Conservation (phyloP, 2,329 filamentous ascomycete genomes). For the Xylariaceae sp. region DNA sequence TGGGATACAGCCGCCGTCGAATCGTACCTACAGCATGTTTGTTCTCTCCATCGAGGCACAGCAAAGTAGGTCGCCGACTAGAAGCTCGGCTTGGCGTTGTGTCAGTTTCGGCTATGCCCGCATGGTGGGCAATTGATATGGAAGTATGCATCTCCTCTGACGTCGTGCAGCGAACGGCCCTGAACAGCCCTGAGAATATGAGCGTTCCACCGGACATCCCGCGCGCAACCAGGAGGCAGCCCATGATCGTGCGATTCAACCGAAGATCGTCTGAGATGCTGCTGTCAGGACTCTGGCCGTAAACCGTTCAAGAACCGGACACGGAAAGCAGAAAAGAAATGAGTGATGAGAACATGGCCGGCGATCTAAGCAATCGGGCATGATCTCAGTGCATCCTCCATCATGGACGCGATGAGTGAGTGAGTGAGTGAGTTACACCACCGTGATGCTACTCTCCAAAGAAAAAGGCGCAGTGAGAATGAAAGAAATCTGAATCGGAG, state of each 20-base stretch:
- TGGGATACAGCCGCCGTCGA: constrained; percentile 5
- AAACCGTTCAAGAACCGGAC: background rate
- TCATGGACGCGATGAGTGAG: no score
- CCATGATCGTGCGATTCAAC: constrained; percentile 1
- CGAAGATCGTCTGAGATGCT: background rate
- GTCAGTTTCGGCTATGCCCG: constrained; percentile 5
- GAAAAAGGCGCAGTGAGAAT: no score
- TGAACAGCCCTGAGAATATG: background rate
- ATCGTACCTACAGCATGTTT: constrained; percentile 6
- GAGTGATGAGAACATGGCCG: background rate
- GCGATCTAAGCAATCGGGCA: no score
- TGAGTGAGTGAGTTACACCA: no score
- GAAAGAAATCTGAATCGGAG: no score
- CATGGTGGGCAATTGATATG: background rate
- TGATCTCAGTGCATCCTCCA: no score
- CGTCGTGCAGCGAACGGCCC: background rate
- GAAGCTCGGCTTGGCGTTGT: constrained; percentile 4
- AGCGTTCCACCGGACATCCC: constrained; percentile 1
- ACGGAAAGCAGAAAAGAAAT: background rate
- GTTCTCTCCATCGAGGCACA: constrained; percentile 7
- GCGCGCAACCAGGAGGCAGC: background rate
- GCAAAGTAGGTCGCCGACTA: constrained; percentile 6
- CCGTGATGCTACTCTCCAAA: no score
- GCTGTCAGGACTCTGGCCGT: background rate
- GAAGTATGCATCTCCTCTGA: background rate